Evolutionary conservation across 352 stramenopile species (phyloP).

Genomic region (Globisporangium viniferum): DNA sequence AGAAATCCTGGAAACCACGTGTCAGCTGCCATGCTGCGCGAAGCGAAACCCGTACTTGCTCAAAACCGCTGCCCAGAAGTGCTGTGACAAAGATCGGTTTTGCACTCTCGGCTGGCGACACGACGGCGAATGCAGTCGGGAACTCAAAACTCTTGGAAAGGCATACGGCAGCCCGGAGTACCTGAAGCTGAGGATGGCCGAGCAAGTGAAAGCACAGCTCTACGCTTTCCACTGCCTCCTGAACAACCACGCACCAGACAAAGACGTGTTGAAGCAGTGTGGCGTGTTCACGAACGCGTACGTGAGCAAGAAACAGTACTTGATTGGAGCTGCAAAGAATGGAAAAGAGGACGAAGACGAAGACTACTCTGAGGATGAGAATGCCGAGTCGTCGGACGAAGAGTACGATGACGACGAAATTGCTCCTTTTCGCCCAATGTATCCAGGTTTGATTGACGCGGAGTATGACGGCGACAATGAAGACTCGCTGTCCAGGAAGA

Average conservation of each 20-base stretch:
- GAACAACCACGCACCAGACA: slow-evolving; percentile 85
- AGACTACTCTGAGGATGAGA: slow-evolving; percentile 76
- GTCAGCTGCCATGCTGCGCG: slow-evolving; percentile 81
- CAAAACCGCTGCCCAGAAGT: slow-evolving; percentile 39
- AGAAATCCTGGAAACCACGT: slow-evolving; percentile 80
- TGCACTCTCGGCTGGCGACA: slow-evolving; percentile 78
- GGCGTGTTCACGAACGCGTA: slow-evolving; percentile 80
- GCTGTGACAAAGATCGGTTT: slow-evolving; percentile 80
- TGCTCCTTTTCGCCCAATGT: slow-evolving; percentile 39
- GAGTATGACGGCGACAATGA: slow-evolving; percentile 38
- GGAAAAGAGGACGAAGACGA: slow-evolving; percentile 60
- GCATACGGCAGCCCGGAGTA: slow-evolving; percentile 68
- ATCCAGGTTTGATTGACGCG: slow-evolving; percentile 55
- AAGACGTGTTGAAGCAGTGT: slow-evolving; percentile 85
- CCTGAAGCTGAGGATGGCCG: slow-evolving; percentile 68
- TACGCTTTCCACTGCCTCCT: slow-evolving; percentile 87
- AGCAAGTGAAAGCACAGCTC: slow-evolving; percentile 86
- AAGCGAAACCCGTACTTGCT: slow-evolving; percentile 70
- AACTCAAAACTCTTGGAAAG: slow-evolving; percentile 65
- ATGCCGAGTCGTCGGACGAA: slow-evolving; percentile 54
- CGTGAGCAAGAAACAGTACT: slow-evolving; percentile 68
- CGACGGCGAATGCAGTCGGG: slow-evolving; percentile 72
- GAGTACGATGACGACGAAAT: slow-evolving; percentile 64
- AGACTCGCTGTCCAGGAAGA: slow-evolving; percentile 43
- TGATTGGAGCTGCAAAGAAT: slow-evolving; percentile 36